A percentile compares a stretch with the other conserved stretches of the same genome.
Conservation (phyloP, 176 grass and related monocot species). For the Themeda triandra region DNA sequence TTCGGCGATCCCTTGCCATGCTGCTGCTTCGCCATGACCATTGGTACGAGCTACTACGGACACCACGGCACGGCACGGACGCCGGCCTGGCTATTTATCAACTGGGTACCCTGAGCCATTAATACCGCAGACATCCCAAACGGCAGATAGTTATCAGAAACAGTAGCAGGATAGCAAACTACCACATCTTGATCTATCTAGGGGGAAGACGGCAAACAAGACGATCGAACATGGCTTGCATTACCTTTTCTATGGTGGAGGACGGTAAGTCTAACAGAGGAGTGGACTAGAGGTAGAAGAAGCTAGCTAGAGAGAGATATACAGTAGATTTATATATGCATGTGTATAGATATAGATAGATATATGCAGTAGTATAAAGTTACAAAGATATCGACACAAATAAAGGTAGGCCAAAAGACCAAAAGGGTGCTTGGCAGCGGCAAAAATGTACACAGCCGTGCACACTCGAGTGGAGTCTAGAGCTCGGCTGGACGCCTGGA, state of each 20-base stretch:
- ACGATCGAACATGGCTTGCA: too few relatives aligned
- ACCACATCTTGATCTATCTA: too few relatives aligned
- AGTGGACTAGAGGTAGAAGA: neutral
- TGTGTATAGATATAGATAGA: too few relatives aligned
- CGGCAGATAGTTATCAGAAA: neutral
- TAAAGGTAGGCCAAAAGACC: too few relatives aligned
- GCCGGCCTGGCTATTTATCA: neutral
- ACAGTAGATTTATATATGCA: neutral
- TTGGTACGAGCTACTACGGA: neutral
- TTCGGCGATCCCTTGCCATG: conserved; percentile 18
- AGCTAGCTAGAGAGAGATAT: too few relatives aligned
- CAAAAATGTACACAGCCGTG: neutral
- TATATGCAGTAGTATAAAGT: too few relatives aligned
- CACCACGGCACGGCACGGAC: neutral
- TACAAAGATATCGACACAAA: too few relatives aligned
- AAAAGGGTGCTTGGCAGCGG: too few relatives aligned
- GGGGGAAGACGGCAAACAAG: too few relatives aligned
- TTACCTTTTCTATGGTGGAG: neutral
- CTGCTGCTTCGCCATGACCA: conserved; percentile 16
- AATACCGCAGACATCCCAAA: neutral
- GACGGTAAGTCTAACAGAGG: neutral
- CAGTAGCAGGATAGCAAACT: neutral
- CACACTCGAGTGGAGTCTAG: neutral
- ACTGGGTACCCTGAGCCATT: neutral
- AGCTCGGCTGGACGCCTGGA: neutral